phyloP scores from a whole-genome alignment of 2,329 filamentous ascomycete species.

The Raffaelea arxii region DNA sequence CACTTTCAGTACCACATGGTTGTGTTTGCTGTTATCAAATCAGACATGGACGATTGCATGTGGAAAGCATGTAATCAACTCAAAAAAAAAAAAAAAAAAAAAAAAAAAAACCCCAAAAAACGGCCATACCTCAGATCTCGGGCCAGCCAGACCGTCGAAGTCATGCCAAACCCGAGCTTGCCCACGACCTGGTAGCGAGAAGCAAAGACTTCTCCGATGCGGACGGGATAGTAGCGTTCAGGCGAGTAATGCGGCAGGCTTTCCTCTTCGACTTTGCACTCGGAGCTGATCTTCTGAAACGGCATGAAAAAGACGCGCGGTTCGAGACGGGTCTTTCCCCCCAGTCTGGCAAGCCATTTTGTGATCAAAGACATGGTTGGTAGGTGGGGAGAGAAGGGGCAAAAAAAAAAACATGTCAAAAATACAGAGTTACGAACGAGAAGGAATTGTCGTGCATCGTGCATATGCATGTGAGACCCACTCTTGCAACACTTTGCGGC shows the following conservation, averaged over 20 bases:
- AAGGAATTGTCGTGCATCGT: too few species aligned
- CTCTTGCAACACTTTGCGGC: too few species aligned
- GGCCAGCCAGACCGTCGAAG: conserved; percentile 9
- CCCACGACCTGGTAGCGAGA: conserved; percentile 26
- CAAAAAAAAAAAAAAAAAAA: not conserved
- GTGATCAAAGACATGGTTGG: too few species aligned
- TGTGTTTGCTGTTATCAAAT: conserved; percentile 4
- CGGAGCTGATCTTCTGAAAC: not conserved
- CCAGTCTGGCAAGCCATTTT: too few species aligned
- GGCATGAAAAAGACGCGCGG: not conserved
- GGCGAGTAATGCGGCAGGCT: not conserved
- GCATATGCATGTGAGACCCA: too few species aligned
- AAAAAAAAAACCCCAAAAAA: not conserved
- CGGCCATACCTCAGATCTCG: not conserved
- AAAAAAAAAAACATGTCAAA: too few species aligned
- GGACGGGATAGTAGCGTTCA: conserved; percentile 13
- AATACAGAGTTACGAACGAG: too few species aligned
- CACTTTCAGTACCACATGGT: conserved; percentile 13
- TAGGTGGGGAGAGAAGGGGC: too few species aligned
- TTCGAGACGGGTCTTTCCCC: not conserved
- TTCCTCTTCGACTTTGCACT: not conserved
- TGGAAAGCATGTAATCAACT: not conserved
- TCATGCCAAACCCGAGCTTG: conserved; percentile 30
- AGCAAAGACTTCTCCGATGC: conserved; percentile 15
- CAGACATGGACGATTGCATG: too few species aligned